Evolutionary conservation across 2,329 filamentous ascomycete genomes (phyloP).

Genomic region (Chalara sp.): DNA sequence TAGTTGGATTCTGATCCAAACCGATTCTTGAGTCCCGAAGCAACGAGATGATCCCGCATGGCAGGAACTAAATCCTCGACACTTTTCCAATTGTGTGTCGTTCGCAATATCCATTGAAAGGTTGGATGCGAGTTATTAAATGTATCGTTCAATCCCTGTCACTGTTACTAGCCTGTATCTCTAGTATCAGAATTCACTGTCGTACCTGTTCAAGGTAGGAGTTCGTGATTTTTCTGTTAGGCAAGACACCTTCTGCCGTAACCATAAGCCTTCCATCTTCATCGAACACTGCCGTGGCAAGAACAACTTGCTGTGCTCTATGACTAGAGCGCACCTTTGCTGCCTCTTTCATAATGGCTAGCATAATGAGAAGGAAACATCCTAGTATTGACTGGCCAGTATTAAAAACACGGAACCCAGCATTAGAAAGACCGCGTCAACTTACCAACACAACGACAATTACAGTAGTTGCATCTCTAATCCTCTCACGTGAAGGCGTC

Average conservation of each 20-base stretch:
- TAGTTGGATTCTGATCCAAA: not conserved
- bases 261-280: conserved; percentile 58
- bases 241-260: conserved; percentile 59
- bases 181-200: not conserved
- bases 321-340: conserved; percentile 11
- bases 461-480: conserved; percentile 49
- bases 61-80: conserved; percentile 60
- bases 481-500: not conserved
- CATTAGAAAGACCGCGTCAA: not conserved
- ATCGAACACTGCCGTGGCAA: conserved; percentile 59
- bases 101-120: conserved; percentile 80
- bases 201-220: conserved; percentile 59
- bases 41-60: conserved; percentile 63
- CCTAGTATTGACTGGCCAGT: not conserved
- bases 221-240: conserved; percentile 70
- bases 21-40: conserved; percentile 26
- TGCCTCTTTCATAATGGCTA: not conserved
- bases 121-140: conserved; percentile 70
- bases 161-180: not conserved
- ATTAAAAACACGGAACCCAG: not conserved
- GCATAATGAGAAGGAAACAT: not conserved
- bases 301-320: conserved; percentile 42
- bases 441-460: conserved; percentile 66
- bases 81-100: conserved; percentile 68
- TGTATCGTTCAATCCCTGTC: conserved; percentile 56